Percentiles rank a stretch among this genome's conserved stretches.
Conservation (phyloP, 108 stramenopile species). For the Cyclotella sp. region DNA sequence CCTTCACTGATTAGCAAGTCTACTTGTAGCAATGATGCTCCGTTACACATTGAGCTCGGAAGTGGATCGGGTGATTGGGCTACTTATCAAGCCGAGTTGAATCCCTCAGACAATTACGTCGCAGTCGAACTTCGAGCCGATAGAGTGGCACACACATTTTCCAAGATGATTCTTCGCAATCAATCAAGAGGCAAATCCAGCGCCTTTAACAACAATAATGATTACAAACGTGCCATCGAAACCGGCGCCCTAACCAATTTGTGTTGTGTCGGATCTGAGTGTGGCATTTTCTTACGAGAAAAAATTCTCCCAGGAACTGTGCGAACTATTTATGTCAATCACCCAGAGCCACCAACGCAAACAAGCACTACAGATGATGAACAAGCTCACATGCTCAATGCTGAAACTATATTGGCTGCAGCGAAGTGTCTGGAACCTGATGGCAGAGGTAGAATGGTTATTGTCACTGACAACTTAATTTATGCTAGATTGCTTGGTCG, state of each 20-base stretch:
- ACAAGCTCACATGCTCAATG: constrained; percentile 85
- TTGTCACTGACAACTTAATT: constrained; percentile 84
- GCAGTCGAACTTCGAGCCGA: constrained; percentile 85
- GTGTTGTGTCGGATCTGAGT: constrained; percentile 80
- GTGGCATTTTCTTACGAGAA: constrained; percentile 66
- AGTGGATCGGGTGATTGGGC: constrained; percentile 87
- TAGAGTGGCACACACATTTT: constrained; percentile 76
- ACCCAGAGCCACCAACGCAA: constrained; percentile 91
- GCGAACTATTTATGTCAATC: constrained; percentile 77
- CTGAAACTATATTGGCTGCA: constrained; percentile 55
- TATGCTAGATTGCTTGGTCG: constrained; percentile 75
- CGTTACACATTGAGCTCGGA: constrained; percentile 81
- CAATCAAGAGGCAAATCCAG: constrained; percentile 3
- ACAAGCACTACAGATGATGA: constrained; percentile 65
- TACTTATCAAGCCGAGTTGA: constrained; percentile 63
- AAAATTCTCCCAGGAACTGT: constrained; percentile 54
- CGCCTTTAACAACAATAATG: neutral
- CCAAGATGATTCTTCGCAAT: constrained; percentile 49
- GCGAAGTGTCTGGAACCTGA: constrained; percentile 55
- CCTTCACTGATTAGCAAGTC: constrained; percentile 13
- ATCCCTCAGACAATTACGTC: constrained; percentile 68
- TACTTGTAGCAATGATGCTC: neutral
- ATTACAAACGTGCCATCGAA: constrained; percentile 17
- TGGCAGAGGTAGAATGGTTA: constrained; percentile 56
- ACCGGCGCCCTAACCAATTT: constrained; percentile 58